A percentile compares a stretch with the other conserved stretches of the same genome.
Conservation (phyloP, 352 stramenopile species). For the Pythium phragmitis region DNA sequence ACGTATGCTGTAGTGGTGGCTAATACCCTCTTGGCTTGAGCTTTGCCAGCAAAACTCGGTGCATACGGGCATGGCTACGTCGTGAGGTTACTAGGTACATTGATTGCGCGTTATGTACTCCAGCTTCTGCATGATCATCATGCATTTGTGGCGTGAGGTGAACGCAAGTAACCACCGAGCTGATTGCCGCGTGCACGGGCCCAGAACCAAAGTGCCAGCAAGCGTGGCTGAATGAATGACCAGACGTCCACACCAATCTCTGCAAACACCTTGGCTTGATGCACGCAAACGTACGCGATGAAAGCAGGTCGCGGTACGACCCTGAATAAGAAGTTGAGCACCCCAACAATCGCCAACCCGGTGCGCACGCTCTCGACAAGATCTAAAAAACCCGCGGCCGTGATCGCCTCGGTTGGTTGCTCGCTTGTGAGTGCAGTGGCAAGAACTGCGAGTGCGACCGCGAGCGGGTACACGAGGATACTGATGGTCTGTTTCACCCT, state of each 20-base stretch:
- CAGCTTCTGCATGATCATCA: too few species aligned
- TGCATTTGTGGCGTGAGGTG: too few species aligned
- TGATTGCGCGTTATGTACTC: too few species aligned
- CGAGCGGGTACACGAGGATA: neutral
- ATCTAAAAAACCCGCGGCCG: neutral
- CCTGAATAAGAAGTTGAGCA: neutral
- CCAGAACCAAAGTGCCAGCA: neutral
- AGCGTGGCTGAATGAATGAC: neutral
- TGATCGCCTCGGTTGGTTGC: neutral
- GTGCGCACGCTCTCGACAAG: neutral
- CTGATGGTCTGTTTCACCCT: neutral
- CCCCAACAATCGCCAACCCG: neutral
- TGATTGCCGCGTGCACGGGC: neutral
- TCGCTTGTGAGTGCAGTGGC: neutral
- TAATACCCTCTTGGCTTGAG: too few species aligned
- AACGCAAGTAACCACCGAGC: too few species aligned
- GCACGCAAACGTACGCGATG: neutral
- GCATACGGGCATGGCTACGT: too few species aligned
- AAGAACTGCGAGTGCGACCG: neutral
- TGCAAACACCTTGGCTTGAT: conserved; percentile 1
- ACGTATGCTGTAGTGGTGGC: too few species aligned
- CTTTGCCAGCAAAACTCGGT: too few species aligned
- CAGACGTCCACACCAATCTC: neutral
- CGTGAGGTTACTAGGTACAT: too few species aligned
- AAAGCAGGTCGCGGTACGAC: neutral